These are phyloP conservation scores for Jasminum sambac DNA, from an alignment of 257 asterid genomes.

Conservation along the genomic window DNA sequence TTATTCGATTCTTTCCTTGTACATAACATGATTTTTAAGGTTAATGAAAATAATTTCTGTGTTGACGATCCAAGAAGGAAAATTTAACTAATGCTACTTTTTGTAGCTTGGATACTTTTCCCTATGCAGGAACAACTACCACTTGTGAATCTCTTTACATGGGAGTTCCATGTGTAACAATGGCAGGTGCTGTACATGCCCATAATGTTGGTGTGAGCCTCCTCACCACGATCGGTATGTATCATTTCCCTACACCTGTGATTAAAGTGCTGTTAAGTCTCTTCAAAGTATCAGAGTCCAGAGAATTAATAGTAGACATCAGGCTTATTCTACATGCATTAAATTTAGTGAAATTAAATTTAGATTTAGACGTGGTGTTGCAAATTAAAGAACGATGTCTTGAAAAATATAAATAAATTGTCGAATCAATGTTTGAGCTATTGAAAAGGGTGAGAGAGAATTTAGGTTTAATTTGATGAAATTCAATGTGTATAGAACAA, in stretches of 20 bases:
- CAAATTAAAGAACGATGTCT: too few species aligned
- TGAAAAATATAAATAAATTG: too few species aligned
- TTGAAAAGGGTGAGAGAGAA: too few species aligned
- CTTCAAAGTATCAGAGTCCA: conserved; percentile 1
- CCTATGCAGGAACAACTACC: conserved; percentile 98
- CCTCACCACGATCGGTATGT: conserved; percentile 82
- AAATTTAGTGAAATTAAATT: too few species aligned
- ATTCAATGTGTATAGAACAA: too few species aligned
- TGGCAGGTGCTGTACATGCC: conserved; percentile 95
- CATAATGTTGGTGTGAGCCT: conserved; percentile 97
- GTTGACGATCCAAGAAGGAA: background rate
- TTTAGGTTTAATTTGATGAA: too few species aligned
- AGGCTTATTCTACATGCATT: conserved; percentile 11
- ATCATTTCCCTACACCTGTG: background rate
- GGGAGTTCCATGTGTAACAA: conserved; percentile 99
- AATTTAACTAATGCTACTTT: conserved; percentile 2
- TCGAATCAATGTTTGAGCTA: too few species aligned
- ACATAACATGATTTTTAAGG: conserved; percentile 10
- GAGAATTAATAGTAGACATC: conserved; percentile 11
- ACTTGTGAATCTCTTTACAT: conserved; percentile 95
- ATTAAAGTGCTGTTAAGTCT: conserved; percentile 11
- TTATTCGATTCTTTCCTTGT: conserved; percentile 17
- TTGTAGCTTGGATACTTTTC: conserved; percentile 95
- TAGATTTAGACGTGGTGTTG: too few species aligned
- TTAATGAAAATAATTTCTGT: conserved; percentile 12